Base-by-base conservation (phyloP, 2,329 filamentous ascomycete genomes). In the Pezicula radicicola region DNA sequence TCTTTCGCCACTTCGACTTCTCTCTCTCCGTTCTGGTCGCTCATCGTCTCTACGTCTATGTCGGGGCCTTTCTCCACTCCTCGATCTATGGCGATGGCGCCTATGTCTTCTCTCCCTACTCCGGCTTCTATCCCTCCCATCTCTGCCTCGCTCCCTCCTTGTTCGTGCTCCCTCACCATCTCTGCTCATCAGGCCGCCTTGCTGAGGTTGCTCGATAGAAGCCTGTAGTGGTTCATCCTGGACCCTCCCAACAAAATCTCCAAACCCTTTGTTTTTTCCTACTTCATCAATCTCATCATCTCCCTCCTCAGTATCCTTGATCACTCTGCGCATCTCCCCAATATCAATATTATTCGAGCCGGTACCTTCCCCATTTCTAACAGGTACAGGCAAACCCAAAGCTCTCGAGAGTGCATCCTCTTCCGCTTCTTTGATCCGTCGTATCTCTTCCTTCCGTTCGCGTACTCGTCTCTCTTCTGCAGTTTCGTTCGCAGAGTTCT, bases 371-470 rank as follows among this genome's bases (percentile, higher is more conserved):
- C 56, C 62, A 51, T 71, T 61, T 48, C 82, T 77, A 6, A 77
- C 72, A 1, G 86, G 81, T 2, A 88, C 78, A 0, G 90, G 91
- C 28, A 97, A 73, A 0, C 94, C 94, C 49, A 99, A 74, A 0
- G 92, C 92, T 42, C 77, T 79, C 3, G 91, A 85, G 67, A 97
- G 86, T 1, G 92, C 94, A 68, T 97, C 93, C 66, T 96, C 89
- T 65, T 99, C 94, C 0, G 88, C 90, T 68, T 96, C 89, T 65
- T 96, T 97, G 66, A 97, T 80, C 60, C 80, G 84, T 60, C 84
- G 82, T 61, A 94, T 79, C 70, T 97, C 93, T 63, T 91, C 88
- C 55, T 83, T 84, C 49, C 88, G 78, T 65, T 87, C 80, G 55
- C 83, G 75, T 41, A 76, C 81, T 15, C 71, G 74, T 45, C 75